Conservation (phyloP, 345 rosid genomes). For the Euphorbia peplus region DNA sequence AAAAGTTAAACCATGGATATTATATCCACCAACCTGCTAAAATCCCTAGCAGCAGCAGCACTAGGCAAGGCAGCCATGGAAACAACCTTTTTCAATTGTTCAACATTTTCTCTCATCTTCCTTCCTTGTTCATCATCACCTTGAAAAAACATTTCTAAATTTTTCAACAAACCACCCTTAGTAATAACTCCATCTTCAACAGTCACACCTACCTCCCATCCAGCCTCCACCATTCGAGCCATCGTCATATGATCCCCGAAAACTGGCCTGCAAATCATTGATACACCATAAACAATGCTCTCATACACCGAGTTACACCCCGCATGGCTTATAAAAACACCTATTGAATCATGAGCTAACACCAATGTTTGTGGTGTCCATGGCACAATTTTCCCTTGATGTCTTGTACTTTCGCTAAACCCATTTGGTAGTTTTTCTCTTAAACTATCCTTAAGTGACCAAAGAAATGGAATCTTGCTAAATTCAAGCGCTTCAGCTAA, state of each 20-base stretch:
- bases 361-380: conserved; percentile 64
- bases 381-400: conserved; percentile 43
- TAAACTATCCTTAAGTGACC: conserved; percentile 40
- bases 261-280: conserved; percentile 46
- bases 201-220: conserved; percentile 16
- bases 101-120: no score
- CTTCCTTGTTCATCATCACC: conserved; percentile 1
- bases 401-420: conserved; percentile 14
- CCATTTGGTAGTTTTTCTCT: conserved; percentile 14
- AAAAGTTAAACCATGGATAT: background rate
- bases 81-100: no score
- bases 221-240: conserved; percentile 10
- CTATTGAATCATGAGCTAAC: conserved; percentile 39
- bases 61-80: background rate
- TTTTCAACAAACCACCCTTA: conserved; percentile 4
- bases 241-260: conserved; percentile 52
- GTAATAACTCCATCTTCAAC: conserved; percentile 19
- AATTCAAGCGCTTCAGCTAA: conserved; percentile 52
- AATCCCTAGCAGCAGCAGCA: conserved; percentile 6
- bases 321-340: conserved; percentile 17
- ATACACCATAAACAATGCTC: conserved; percentile 19
- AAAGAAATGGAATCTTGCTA: conserved; percentile 44
- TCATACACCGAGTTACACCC: conserved; percentile 21
- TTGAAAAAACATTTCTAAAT: conserved; percentile 6
- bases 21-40: conserved; percentile 3